Evolutionary conservation across 768 basidiomycete species (phyloP).

Genomic region (Russula earlei): DNA sequence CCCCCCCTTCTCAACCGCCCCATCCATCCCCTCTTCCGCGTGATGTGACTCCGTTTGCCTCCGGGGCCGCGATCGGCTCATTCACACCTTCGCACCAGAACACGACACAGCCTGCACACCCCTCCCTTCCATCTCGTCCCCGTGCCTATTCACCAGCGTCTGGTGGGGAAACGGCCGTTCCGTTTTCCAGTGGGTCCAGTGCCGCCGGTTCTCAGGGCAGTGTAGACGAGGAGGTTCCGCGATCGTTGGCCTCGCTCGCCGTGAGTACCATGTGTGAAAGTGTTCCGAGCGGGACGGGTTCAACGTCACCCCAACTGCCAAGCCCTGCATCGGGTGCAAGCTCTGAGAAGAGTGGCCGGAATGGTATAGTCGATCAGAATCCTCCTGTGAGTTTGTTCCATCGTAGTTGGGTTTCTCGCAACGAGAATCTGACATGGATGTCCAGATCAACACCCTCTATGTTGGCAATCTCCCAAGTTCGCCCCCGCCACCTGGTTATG

Average conservation of each 20-base stretch:
- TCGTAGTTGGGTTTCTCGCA: background rate
- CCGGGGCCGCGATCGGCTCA: slow-evolving; percentile 18
- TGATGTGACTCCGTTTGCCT: slow-evolving; percentile 18
- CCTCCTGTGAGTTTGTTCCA: slow-evolving; percentile 56
- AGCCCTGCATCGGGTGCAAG: slow-evolving; percentile 64
- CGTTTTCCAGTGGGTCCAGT: slow-evolving; percentile 35
- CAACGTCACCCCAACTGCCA: slow-evolving; percentile 65
- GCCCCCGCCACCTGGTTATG: slow-evolving; percentile 58
- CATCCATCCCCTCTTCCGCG: slow-evolving; percentile 23
- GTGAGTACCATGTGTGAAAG: slow-evolving; percentile 34
- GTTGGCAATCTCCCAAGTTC: slow-evolving; percentile 94
- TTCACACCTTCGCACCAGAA: slow-evolving; percentile 25
- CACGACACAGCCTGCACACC: slow-evolving; percentile 23
- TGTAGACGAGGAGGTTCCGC: slow-evolving; percentile 29
- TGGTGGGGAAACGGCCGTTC: slow-evolving; percentile 25
- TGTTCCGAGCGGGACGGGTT: slow-evolving; percentile 30
- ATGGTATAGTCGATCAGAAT: slow-evolving; percentile 70
- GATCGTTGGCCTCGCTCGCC: slow-evolving; percentile 33
- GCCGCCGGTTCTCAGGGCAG: slow-evolving; percentile 32
- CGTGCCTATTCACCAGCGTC: slow-evolving; percentile 23
- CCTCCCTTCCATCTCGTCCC: slow-evolving; percentile 24
- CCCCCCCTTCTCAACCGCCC: slow-evolving; percentile 19
- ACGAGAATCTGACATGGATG: slow-evolving; percentile 3
- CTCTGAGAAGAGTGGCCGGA: slow-evolving; percentile 26
- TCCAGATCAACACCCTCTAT: slow-evolving; percentile 92